A percentile compares a stretch with the other conserved stretches of the same genome.
phyloP scores from a whole-genome alignment of 129 eudicot species.

The Ambrosia artemisiifolia region DNA sequence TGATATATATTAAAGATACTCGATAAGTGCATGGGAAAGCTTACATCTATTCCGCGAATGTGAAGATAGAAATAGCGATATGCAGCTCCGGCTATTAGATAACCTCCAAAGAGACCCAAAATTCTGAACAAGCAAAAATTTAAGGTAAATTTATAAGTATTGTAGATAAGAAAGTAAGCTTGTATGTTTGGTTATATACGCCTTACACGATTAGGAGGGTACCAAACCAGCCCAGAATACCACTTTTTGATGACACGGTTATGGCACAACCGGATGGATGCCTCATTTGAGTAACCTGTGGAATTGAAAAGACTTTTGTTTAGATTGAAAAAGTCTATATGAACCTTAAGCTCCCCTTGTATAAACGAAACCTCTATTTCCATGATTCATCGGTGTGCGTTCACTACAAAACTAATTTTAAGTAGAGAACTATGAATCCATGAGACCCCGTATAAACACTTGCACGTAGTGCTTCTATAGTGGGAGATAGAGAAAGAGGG shows the following conservation, averaged over 20 bases:
- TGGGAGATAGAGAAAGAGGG: background rate
- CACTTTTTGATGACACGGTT: slow-evolving; percentile 41
- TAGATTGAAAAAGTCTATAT: background rate
- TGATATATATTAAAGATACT: background rate
- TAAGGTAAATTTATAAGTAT: slow-evolving; percentile 6
- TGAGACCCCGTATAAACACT: background rate
- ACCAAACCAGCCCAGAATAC: slow-evolving; percentile 70
- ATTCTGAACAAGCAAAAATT: slow-evolving; percentile 37
- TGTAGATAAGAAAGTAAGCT: background rate
- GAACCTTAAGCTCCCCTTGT: no score
- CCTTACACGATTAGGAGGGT: slow-evolving; percentile 52
- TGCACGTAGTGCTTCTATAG: background rate
- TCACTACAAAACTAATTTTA: background rate
- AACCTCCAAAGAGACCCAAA: slow-evolving; percentile 61
- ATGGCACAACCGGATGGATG: slow-evolving; percentile 84
- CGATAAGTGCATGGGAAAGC: slow-evolving; percentile 13
- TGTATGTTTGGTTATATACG: background rate
- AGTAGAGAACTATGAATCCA: background rate
- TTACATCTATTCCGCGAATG: slow-evolving; percentile 75
- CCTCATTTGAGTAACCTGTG: slow-evolving; percentile 56
- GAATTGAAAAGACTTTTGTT: background rate
- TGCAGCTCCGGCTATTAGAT: slow-evolving; percentile 54
- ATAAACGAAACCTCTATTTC: no score
- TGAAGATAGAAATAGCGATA: slow-evolving; percentile 62
- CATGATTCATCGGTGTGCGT: background rate